These are phyloP conservation scores for Trichoderma simmonsii DNA, from an alignment of 2,329 filamentous ascomycete genomes.

Conservation along the genomic window DNA sequence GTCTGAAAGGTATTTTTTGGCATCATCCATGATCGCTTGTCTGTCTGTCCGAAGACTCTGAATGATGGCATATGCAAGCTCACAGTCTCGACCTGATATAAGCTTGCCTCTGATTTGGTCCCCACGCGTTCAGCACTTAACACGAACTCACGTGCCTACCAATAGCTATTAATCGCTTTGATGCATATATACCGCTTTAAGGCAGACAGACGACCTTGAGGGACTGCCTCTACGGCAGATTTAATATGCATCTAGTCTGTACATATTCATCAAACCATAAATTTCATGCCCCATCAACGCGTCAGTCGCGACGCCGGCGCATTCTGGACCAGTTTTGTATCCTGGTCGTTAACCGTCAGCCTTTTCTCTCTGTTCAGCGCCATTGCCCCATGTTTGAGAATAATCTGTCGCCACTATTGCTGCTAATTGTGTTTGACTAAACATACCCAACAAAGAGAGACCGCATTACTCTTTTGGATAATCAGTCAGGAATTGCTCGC, in stretches of 20 bases:
- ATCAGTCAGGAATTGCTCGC: background rate
- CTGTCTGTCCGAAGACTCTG: background rate
- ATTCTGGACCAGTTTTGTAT: background rate
- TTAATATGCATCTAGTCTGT: background rate
- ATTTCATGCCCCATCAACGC: background rate
- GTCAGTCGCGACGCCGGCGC: conserved; percentile 14
- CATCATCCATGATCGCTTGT: conserved; percentile 52
- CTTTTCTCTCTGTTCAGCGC: background rate
- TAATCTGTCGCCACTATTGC: background rate
- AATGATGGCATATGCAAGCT: background rate
- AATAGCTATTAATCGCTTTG: background rate
- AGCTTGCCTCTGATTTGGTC: background rate
- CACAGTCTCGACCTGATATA: background rate
- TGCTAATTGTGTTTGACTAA: background rate
- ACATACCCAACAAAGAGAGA: background rate
- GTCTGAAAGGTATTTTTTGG: conserved; percentile 70
- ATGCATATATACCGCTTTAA: background rate
- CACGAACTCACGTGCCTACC: conserved; percentile 18
- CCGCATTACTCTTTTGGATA: background rate
- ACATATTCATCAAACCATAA: background rate
- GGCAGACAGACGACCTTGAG: background rate
- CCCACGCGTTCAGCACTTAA: conserved; percentile 17
- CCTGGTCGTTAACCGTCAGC: background rate
- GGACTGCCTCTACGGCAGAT: background rate
- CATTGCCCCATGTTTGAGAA: background rate